phyloP scores from a whole-genome alignment of 1,284 basidiomycete species.

The Leccinum pachyderme region DNA sequence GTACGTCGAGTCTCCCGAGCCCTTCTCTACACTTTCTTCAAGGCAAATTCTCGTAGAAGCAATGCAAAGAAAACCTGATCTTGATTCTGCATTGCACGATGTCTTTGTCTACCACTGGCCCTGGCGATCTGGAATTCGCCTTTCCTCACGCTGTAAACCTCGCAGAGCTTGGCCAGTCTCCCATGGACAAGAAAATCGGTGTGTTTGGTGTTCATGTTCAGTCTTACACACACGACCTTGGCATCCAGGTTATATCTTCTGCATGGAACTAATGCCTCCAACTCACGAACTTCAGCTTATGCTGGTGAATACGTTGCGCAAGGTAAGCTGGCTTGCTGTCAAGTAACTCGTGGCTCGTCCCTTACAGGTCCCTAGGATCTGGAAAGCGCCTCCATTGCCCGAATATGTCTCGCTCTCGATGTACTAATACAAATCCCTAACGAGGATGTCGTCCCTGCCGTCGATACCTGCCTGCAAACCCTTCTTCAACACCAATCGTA shows the following conservation, averaged over 20 bases:
- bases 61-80: constrained; percentile 60
- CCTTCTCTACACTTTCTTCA: constrained; percentile 7
- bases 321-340: constrained; percentile 42
- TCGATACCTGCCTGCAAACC: constrained; percentile 61
- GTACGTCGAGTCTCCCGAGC: constrained; percentile 39
- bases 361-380: constrained; percentile 50
- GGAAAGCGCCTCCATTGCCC: constrained; percentile 49
- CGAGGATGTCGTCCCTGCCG: constrained; percentile 67
- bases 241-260: constrained; percentile 68
- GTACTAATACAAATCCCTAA: constrained; percentile 57
- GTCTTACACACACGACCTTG: constrained; percentile 1
- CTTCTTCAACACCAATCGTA: constrained; percentile 71
- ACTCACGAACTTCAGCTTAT: constrained; percentile 73
- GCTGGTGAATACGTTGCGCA: constrained; percentile 79
- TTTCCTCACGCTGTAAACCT: constrained; percentile 69
- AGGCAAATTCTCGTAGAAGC: constrained; percentile 40
- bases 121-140: constrained; percentile 58
- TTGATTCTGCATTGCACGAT: constrained; percentile 67
- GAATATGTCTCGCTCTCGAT: constrained; percentile 71
- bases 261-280: constrained; percentile 63
- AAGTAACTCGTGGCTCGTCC: neutral
- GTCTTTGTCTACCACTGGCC: constrained; percentile 41
- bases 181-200: constrained; percentile 73
- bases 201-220: constrained; percentile 10
- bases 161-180: constrained; percentile 59